These are phyloP conservation scores for Komagataella ulmi DNA, from an alignment of 805 yeast genomes.

Conservation along the genomic window DNA sequence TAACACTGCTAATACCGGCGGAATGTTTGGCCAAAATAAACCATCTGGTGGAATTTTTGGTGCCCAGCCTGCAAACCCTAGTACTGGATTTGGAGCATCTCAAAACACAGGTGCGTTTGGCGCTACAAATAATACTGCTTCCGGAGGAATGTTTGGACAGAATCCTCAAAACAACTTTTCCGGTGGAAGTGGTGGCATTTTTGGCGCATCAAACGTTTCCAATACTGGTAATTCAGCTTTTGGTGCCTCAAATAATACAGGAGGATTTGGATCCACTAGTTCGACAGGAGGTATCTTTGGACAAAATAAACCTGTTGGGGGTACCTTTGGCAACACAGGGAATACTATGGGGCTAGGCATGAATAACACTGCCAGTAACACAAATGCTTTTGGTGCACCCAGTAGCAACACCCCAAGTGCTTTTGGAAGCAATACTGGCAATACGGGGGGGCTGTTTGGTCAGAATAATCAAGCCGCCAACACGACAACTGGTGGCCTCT, in stretches of 20 bases:
- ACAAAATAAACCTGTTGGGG: conserved; percentile 8
- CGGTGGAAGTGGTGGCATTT: conserved; percentile 16
- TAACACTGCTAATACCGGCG: conserved; percentile 13
- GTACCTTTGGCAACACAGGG: conserved; percentile 5
- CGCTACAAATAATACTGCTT: conserved; percentile 3
- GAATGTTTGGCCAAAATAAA: conserved; percentile 19
- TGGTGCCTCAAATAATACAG: conserved; percentile 19
- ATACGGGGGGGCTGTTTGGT: conserved; percentile 7
- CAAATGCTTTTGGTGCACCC: conserved; percentile 14
- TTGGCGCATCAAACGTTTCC: conserved; percentile 18
- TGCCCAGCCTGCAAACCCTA: conserved; percentile 7
- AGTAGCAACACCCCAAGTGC: conserved; percentile 8
- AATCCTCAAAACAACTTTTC: background rate
- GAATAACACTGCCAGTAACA: conserved; percentile 10
- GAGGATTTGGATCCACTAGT: conserved; percentile 4
- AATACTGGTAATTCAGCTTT: conserved; percentile 3
- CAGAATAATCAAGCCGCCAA: conserved; percentile 6
- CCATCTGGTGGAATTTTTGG: conserved; percentile 21
- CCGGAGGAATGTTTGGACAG: conserved; percentile 8
- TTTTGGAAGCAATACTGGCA: conserved; percentile 7
- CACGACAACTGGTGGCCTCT: conserved; percentile 2
- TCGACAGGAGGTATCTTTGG: conserved; percentile 28
- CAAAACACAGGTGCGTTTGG: conserved; percentile 10
- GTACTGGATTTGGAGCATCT: conserved; percentile 10
- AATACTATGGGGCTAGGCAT: conserved; percentile 11